Evolutionary conservation across 83 land plant species (phyloP), one percentile per base, ranked within the genome.

Genomic region (Picea abies): DNA sequence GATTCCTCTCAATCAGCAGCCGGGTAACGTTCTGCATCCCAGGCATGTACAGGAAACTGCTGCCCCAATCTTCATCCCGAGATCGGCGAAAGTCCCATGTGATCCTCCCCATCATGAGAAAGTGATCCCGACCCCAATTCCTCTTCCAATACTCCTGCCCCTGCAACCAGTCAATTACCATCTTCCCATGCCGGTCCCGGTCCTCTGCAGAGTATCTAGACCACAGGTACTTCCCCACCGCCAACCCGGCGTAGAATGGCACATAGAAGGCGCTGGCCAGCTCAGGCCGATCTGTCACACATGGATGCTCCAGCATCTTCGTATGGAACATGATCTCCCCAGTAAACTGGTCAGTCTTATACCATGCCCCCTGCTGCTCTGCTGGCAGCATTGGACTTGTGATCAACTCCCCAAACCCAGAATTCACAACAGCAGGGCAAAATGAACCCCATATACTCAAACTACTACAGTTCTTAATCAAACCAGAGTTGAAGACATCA

Each of bases 171-270:
- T 81, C 80, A 26, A 92, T 83, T 82, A 95, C 82, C 89, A 67
- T 37, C 79, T 81, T 73, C 87, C 88, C 84, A 56, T 88, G 88
- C 3, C 58, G 60, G 78, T 92, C 96, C 20, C 94, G 86, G 4
- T 89, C 90, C 23, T 81, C n/a, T 10, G 85, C 66, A 10, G 83
- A 83, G 20, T 60, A 67, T 39, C 83, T 79, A 39, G 79, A 25
- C 87, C 89, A 93, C 25, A 94, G 75, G 87, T 89, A 85, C 79
- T 86, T 85, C 16, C 86, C 89, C 44, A 93, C 89, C 0, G 90
- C 96, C 65, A 95, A 88, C 0, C 99, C 99, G 37, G 88, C 94
- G 84, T 96, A 96, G 79, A 91, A 96, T n/a, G 99, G 99, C 17
- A 96, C 72, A 82, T 89, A 96, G 68, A 93, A 93, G 44, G 90